phyloP scores from a whole-genome alignment of 768 basidiomycete genomes.

The Austroboletus festivus region DNA sequence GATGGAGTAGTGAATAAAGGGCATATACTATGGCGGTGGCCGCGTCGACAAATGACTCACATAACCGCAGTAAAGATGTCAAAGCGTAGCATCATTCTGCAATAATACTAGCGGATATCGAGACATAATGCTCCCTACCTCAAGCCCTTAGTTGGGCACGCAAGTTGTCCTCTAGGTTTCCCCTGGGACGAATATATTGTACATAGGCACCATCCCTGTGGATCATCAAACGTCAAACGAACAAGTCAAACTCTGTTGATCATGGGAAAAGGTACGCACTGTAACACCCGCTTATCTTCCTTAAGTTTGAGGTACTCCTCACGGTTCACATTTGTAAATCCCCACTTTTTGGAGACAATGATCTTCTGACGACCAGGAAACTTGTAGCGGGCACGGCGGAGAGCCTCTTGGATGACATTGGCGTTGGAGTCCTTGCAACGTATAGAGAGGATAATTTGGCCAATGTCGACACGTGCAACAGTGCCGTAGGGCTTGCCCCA shows the following conservation, averaged over 20 bases:
- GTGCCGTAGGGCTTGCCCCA: constrained; percentile 99
- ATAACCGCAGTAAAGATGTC: too few species aligned
- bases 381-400: constrained; percentile 98
- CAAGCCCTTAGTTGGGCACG: constrained; percentile 78
- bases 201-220: constrained; percentile 85
- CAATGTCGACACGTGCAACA: constrained; percentile 94
- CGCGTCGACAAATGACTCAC: too few species aligned
- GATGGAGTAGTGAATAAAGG: constrained; percentile 76
- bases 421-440: constrained; percentile 89
- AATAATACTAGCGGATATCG: constrained; percentile 14
- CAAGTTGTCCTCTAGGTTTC: constrained; percentile 81
- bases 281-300: constrained; percentile 84
- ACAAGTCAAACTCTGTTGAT: background rate
- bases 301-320: constrained; percentile 87
- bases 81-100: constrained; percentile 20
- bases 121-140: constrained; percentile 14
- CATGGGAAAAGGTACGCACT: constrained; percentile 48
- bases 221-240: background rate
- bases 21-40: too few species aligned
- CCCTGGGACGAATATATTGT: constrained; percentile 88
- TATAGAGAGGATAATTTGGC: constrained; percentile 90
- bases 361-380: constrained; percentile 99
- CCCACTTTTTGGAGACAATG: constrained; percentile 97
- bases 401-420: constrained; percentile 90
- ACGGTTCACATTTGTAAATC: constrained; percentile 93